These are phyloP conservation scores for Ogataea methanolica DNA, from an alignment of 805 yeast species.

Conservation along the genomic window DNA sequence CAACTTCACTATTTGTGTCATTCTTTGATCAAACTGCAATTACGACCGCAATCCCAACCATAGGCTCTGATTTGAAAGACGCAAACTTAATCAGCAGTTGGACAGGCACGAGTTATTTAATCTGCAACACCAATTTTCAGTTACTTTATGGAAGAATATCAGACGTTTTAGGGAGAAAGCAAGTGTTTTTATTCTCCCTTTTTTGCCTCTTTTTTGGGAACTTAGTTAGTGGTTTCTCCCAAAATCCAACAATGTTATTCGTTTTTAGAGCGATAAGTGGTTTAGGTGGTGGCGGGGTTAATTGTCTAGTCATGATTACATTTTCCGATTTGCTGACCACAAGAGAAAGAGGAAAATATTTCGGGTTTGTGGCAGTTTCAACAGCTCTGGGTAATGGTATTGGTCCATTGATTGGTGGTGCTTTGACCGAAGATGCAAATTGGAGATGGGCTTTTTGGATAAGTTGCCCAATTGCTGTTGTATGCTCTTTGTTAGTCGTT, in stretches of 20 bases:
- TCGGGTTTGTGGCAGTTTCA: conserved; percentile 47
- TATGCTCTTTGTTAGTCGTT: conserved; percentile 9
- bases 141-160: conserved; percentile 48
- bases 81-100: conserved; percentile 44
- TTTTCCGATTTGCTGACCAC: conserved; percentile 49
- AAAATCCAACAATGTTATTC: conserved; percentile 42
- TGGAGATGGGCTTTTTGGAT: conserved; percentile 55
- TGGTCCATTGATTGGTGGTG: conserved; percentile 57
- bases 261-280: conserved; percentile 52
- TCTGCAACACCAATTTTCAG: conserved; percentile 50
- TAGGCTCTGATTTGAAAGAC: conserved; percentile 42
- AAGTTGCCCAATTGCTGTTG: conserved; percentile 35
- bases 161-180: conserved; percentile 51
- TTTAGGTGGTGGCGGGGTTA: conserved; percentile 49
- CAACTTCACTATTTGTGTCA: conserved; percentile 26
- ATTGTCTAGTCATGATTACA: conserved; percentile 47
- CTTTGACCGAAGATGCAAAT: conserved; percentile 35
- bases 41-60: conserved; percentile 43
- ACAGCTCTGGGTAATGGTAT: conserved; percentile 47
- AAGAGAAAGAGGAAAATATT: conserved; percentile 49
- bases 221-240: conserved; percentile 47
- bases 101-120: conserved; percentile 49
- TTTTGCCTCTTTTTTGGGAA: conserved; percentile 38
- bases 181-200: conserved; percentile 37
- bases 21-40: conserved; percentile 48